phyloP scores from a whole-genome alignment of 441 rosid species.

The Melastoma candidum region DNA sequence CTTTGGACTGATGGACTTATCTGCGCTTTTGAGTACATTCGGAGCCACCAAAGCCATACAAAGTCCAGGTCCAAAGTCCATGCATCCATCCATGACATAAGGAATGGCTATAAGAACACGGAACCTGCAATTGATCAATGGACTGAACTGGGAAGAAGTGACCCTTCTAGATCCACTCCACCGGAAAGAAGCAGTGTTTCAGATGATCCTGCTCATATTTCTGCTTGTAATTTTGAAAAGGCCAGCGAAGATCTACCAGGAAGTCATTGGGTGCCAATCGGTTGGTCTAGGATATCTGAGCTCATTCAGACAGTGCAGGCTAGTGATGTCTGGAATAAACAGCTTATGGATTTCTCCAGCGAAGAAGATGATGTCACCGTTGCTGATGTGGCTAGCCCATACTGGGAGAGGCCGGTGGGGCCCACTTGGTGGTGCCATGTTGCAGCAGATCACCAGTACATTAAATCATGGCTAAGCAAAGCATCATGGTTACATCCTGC shows the following conservation, averaged over 20 bases:
- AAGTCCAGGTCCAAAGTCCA: conserved; percentile 14
- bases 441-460: conserved; percentile 30
- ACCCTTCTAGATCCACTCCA: conserved; percentile 2
- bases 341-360: conserved; percentile 16
- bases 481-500: conserved; percentile 60
- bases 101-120: conserved; percentile 3
- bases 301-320: conserved; percentile 36
- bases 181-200: conserved; percentile 9
- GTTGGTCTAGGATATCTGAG: conserved; percentile 43
- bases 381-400: conserved; percentile 46
- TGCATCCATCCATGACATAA: conserved; percentile 6
- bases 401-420: conserved; percentile 44
- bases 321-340: conserved; percentile 25
- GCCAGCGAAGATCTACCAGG: conserved; percentile 17
- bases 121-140: not conserved
- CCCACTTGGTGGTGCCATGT: conserved; percentile 68
- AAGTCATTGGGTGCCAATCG: conserved; percentile 37
- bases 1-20: conserved; percentile 48
- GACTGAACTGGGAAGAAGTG: conserved; percentile 2
- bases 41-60: conserved; percentile 15
- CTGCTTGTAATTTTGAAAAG: conserved; percentile 2
- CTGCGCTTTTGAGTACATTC: conserved; percentile 38
- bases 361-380: conserved; percentile 33
- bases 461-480: conserved; percentile 36
- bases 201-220: conserved; percentile 7